Percentiles rank a stretch among this genome's conserved stretches.
These are phyloP conservation scores for Chlorokybus atmophyticus DNA, from an alignment of 139 green algal species.

Conservation along the genomic window DNA sequence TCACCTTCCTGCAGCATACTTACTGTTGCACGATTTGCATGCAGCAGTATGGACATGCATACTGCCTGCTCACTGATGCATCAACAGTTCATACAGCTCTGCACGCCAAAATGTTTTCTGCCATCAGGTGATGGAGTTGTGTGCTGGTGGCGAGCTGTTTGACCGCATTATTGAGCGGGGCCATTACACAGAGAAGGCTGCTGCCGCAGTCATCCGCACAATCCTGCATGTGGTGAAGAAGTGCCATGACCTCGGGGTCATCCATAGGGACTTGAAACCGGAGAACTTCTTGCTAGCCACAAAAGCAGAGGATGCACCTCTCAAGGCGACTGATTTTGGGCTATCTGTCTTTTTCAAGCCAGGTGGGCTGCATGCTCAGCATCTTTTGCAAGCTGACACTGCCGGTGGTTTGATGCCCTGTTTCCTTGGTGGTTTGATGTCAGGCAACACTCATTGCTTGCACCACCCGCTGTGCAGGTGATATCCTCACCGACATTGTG, in stretches of 20 bases:
- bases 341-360: constrained; percentile 75
- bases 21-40: too few species aligned
- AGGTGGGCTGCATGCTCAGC: constrained; percentile 33
- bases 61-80: too few species aligned
- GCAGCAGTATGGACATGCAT: too few species aligned
- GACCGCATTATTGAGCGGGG: constrained; percentile 76
- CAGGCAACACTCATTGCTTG: neutral
- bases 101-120: constrained; percentile 9
- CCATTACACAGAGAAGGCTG: constrained; percentile 74
- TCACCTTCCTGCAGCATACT: too few species aligned
- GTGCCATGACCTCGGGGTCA: constrained; percentile 88
- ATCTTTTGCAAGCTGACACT: neutral
- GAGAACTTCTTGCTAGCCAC: constrained; percentile 94
- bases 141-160: constrained; percentile 89
- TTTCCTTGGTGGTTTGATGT: neutral
- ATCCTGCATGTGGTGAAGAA: constrained; percentile 83
- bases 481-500: constrained; percentile 80
- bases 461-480: constrained; percentile 21
- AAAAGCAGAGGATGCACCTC: constrained; percentile 39
- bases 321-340: constrained; percentile 93
- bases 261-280: constrained; percentile 71
- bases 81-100: too few species aligned
- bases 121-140: constrained; percentile 89
- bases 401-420: neutral
- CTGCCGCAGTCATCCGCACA: constrained; percentile 60